Evolutionary conservation across 805 yeast species (phyloP), one percentile per base, ranked within the genome.

Genomic region (Candida maesae): DNA sequence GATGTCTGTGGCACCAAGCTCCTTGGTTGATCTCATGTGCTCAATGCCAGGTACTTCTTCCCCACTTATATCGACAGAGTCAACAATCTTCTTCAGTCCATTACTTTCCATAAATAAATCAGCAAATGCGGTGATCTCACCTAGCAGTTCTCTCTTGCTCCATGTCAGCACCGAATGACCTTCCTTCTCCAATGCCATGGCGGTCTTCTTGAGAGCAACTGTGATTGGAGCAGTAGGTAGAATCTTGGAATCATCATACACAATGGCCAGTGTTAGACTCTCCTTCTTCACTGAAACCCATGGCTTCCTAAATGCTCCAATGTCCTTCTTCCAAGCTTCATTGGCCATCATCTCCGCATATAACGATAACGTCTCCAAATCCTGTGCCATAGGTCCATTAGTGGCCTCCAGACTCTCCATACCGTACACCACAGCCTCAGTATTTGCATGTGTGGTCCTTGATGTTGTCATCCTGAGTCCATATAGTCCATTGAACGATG

Each of bases 161-260:
- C 71, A 77, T 35, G 67, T 70, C 34, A 77, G 61, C 8, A 74
- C 67, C 38, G 70, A 71, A 42, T 72, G 78, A 21, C 83, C 81
- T 12, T 68, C 67, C 19, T 53, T 64, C 14, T 52, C 47, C 28
- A 68, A 50, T 28, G 50, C 47, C 13, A 49, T 60, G 11, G 49
- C 55, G 6, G 60, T 61, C 7, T 49, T 51, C 19, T 64, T 50
- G 39, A 78, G 36, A 0, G 73, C 81, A 38, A 78, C 61, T 11
- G 59, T 37, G n/a, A 75, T 63, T 2, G 79, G 79, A 11, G 79
- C 72, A 12, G 73, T 68, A 3, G 78, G 78, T n/a, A 64, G 61
- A 4, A 71, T 63, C 15, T 59, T 41, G 3, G 70, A 70, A 49
- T 76, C 79, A 42, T 64, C 65, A 7, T 51, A 49, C 33, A 70